phyloP scores from a whole-genome alignment of 139 green algal species.

The Penium margaritaceum region DNA sequence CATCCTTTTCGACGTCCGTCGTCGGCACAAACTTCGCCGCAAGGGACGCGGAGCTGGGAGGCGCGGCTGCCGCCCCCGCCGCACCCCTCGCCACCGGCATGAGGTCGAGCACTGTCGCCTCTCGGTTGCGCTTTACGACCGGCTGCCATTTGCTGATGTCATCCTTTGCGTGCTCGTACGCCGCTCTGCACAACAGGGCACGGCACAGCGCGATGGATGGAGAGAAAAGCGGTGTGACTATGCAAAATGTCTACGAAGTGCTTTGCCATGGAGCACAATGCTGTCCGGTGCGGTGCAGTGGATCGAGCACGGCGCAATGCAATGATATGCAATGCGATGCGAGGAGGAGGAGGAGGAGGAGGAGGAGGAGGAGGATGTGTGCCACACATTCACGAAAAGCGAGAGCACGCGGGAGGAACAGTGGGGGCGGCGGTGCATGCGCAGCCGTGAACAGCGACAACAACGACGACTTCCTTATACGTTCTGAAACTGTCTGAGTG shows the following conservation, averaged over 20 bases:
- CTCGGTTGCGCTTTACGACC: conserved; percentile 84
- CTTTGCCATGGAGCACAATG: neutral
- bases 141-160: conserved; percentile 81
- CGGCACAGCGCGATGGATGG: conserved; percentile 56
- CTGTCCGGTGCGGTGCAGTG: neutral
- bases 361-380: too few species aligned
- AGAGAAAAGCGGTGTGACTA: neutral
- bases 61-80: too few species aligned
- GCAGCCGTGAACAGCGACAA: too few species aligned
- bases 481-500: too few species aligned
- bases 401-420: too few species aligned
- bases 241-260: conserved; percentile 42
- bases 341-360: conserved; percentile 1
- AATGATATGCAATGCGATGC: too few species aligned
- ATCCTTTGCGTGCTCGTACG: conserved; percentile 70
- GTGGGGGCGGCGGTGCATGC: too few species aligned
- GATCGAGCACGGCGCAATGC: neutral
- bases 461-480: too few species aligned
- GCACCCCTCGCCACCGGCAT: neutral
- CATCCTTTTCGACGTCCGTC: conserved; percentile 73
- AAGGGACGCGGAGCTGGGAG: conserved; percentile 50
- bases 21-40: conserved; percentile 56
- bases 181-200: conserved; percentile 66
- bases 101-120: conserved; percentile 73
- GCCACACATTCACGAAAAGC: too few species aligned